Base-by-base conservation (phyloP, 768 basidiomycete genomes). In the Lactarius tabidus region DNA sequence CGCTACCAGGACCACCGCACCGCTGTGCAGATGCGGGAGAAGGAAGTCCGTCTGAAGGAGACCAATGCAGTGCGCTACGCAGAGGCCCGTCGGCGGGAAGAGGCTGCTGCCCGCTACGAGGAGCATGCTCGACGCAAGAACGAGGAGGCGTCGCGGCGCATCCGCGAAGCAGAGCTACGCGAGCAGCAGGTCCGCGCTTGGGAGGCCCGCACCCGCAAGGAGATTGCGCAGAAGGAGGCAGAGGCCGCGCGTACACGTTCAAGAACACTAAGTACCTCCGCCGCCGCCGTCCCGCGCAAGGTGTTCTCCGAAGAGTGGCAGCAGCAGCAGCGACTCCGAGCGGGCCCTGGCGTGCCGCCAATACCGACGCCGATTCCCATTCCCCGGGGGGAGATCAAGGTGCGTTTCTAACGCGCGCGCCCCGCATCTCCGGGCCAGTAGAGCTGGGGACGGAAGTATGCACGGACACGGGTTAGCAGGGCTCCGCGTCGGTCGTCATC, bases 41-140 rank as follows among this genome's bases (percentile, higher is more conserved):
- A 66, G 33, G 60, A 66, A 26, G 36, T 66, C 23, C 60, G n/a
- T 56, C 38, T 52, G 56, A 66, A 66, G 57, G 65, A 66, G 29
- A 57, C 28, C 3, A 33, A 33, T 8, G 60, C 57, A 18, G 51
- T 57, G 15, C 60, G 65, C 20, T 51, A 33, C 26, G 65, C 60
- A 28, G 65, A 66, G 33, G 65, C 65, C 9, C 60, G 65, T 45
- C 48, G 55, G 20, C 65, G 65, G 15, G 65, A 66, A 15, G 65
- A 62, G 35, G 65, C 57, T 39, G 65, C 65, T 6, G 65, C 60
- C 2, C 65, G 65, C 26, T 48, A 62, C 48, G 65, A 66, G 33
- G 56, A 58, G 35, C n/a, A 66, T 10, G 65, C 65, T 3, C 61
- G 57, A 26, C 65, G 60, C 38, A 66, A 66, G 33, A 57, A 62